Evolutionary conservation across 768 basidiomycete genomes (phyloP).

Genomic region (Kwoniella pini): DNA sequence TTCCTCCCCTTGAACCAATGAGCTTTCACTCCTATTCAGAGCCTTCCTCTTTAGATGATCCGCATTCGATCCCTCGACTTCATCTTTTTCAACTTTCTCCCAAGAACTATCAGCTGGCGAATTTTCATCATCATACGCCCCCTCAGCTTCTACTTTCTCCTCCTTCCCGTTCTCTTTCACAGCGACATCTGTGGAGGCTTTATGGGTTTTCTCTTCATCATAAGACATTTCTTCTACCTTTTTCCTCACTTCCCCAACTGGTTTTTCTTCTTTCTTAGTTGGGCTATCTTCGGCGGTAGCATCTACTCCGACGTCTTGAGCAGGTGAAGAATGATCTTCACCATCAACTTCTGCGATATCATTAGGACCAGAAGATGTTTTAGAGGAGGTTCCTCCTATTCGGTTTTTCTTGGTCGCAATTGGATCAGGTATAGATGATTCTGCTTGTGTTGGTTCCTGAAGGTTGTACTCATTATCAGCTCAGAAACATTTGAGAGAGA

Average conservation of each 20-base stretch:
- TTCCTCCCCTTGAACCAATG: constrained; percentile 18
- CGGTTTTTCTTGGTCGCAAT: constrained; percentile 46
- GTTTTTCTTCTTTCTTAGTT: constrained; percentile 27
- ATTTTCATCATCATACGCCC: neutral
- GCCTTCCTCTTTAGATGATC: constrained; percentile 44
- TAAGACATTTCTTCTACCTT: constrained; percentile 48
- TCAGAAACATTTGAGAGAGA: neutral
- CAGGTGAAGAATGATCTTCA: constrained; percentile 5
- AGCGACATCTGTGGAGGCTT: neutral
- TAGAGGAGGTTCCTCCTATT: constrained; percentile 16
- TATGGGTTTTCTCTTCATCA: constrained; percentile 22
- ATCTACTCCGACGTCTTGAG: constrained; percentile 6
- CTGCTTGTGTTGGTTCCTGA: constrained; percentile 40
- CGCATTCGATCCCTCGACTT: constrained; percentile 14
- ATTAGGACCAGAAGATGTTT: constrained; percentile 12
- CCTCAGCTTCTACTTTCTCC: neutral
- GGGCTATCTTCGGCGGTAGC: neutral
- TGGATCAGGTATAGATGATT: constrained; percentile 13
- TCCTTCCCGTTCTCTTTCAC: neutral
- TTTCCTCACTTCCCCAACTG: constrained; percentile 45
- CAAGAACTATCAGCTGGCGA: constrained; percentile 11
- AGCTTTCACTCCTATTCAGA: constrained; percentile 42
- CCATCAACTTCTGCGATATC: constrained; percentile 14
- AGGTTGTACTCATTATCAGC: neutral
- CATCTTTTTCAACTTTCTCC: constrained; percentile 21